phyloP scores from a whole-genome alignment of 352 stramenopile genomes.

The Globisporangium cylindrosporum region DNA sequence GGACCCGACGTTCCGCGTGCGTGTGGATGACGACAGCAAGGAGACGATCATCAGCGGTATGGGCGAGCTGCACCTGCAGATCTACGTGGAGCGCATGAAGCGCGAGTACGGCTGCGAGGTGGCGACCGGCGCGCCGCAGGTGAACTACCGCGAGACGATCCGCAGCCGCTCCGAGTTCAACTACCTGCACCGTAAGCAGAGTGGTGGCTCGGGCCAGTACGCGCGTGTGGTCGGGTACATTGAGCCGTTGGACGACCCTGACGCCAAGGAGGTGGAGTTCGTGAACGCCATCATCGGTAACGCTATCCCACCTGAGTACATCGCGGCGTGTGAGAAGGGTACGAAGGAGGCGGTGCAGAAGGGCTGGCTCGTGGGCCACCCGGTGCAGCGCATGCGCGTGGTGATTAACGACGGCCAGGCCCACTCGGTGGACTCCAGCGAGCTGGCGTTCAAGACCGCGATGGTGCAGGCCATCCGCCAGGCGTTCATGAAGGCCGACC shows the following conservation, averaged over 20 bases:
- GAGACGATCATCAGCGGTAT: constrained; percentile 99
- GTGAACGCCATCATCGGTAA: constrained; percentile 97
- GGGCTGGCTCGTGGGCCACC: constrained; percentile 94
- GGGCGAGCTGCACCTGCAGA: constrained; percentile 98
- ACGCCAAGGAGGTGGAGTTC: constrained; percentile 92
- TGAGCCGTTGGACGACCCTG: constrained; percentile 90
- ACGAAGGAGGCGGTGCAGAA: constrained; percentile 94
- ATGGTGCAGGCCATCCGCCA: constrained; percentile 95
- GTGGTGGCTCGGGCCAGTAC: constrained; percentile 96
- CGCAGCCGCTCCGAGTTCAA: constrained; percentile 93
- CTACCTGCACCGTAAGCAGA: constrained; percentile 99
- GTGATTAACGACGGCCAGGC: constrained; percentile 90
- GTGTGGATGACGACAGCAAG: constrained; percentile 96
- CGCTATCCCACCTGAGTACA: constrained; percentile 98
- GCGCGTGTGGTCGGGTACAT: constrained; percentile 96
- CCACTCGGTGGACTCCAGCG: constrained; percentile 98
- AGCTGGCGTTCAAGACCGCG: constrained; percentile 97
- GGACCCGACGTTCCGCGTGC: constrained; percentile 97
- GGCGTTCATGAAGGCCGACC: constrained; percentile 91
- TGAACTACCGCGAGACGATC: constrained; percentile 99
- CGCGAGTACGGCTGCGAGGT: constrained; percentile 97
- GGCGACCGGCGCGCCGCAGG: constrained; percentile 89
- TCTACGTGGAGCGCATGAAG: constrained; percentile 99
- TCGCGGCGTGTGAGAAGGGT: constrained; percentile 97
- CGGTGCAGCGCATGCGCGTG: constrained; percentile 88